Base-by-base conservation (phyloP, 176 grass and related monocot species). In the Carex cristatella region DNA sequence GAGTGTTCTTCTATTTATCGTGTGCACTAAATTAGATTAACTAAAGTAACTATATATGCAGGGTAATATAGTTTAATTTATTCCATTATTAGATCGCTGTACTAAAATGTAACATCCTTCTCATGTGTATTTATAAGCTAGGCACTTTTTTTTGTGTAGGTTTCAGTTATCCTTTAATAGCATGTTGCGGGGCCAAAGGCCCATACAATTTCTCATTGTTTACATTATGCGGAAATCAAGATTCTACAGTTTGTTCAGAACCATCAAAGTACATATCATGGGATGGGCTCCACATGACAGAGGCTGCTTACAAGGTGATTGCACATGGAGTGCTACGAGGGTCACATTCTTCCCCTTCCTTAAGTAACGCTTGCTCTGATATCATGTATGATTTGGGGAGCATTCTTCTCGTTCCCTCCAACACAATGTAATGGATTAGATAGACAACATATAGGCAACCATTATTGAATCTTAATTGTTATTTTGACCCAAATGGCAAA, bases 241-340 rank as follows among this genome's bases (percentile, higher is more conserved):
- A 84, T 4, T 89, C 86, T 61, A 88, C 86, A 67, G 81, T 94
- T 44, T 97, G 91, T 69, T 82, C 79, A 48, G 85, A 94, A 18
- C 94, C 94, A 64, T 83, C 86, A 28, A 94, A 83, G 61, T 91
- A 94, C 70, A 88, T 75, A 8, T 94, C 94, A 49, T 93, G 94
- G 94, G 94, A 97, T 61, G 94, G 94, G 27, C 83, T 94, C 63
- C 94, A 94, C 81, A 83, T 88, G 1, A 93, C 94, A 10, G 94
- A 97, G 89, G 94, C 94, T 55, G 84, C 88, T 12, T 94, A 94
- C 56, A 90, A 71, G 40, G 91, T 38, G 53, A 94, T 97, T 69
- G 76, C 94, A 44, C 64, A 90, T 80, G 91, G 91, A 23, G 68
- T 97, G n/a, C 54, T 97, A 53, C 63, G 75, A 9, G 94, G 89